Evolutionary conservation across 495 filamentous ascomycete genomes (phyloP).

Genomic region (Elaphomyces granulatus): DNA sequence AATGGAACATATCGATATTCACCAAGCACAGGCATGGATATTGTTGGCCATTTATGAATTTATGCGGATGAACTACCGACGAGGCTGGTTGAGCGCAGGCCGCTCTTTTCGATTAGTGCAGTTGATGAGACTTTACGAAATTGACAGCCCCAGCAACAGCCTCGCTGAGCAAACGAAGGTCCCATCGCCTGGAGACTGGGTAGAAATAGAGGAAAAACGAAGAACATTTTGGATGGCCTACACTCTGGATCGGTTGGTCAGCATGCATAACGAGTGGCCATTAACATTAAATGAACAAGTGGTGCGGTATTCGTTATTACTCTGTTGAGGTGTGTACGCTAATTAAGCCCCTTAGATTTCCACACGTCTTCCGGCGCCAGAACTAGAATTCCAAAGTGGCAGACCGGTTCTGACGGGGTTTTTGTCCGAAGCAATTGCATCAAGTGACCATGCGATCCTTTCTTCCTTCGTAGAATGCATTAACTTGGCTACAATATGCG

Average conservation of each 20-base stretch:
- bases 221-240: slow-evolving; percentile 38
- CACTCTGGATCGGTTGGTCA: slow-evolving; percentile 31
- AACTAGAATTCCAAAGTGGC: slow-evolving; percentile 37
- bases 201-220: slow-evolving; percentile 27
- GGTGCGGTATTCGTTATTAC: slow-evolving; percentile 10
- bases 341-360: slow-evolving; percentile 8
- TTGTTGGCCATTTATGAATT: slow-evolving; percentile 36
- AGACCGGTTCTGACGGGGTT: slow-evolving; percentile 28
- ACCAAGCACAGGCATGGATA: slow-evolving; percentile 36
- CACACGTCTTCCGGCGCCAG: slow-evolving; percentile 32
- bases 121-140: slow-evolving; percentile 32
- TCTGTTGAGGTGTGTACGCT: background rate
- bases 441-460: slow-evolving; percentile 8
- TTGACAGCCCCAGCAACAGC: slow-evolving; percentile 22
- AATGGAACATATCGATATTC: slow-evolving; percentile 8
- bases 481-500: slow-evolving; percentile 33
- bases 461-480: slow-evolving; percentile 35
- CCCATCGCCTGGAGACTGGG: slow-evolving; percentile 1
- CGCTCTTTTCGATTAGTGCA: slow-evolving; percentile 38
- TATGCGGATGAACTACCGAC: slow-evolving; percentile 25
- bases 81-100: slow-evolving; percentile 38
- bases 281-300: slow-evolving; percentile 31
- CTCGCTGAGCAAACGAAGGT: no score
- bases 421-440: slow-evolving; percentile 28
- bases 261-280: slow-evolving; percentile 23